Base-by-base conservation (phyloP, 1,284 basidiomycete species). In the Inonotus hispidus region DNA sequence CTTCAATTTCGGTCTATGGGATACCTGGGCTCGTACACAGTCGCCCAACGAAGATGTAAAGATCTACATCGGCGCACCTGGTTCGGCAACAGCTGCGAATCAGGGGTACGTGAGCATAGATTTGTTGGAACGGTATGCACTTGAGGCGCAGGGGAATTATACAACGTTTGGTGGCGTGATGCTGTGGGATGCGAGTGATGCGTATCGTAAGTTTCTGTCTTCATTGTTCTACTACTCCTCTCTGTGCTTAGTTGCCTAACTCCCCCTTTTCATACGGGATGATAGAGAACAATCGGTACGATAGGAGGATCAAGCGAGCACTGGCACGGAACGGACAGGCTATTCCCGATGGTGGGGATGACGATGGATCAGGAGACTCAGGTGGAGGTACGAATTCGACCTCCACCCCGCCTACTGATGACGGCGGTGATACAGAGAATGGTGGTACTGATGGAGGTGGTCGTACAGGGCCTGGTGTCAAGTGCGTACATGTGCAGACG, bases 21-120 rank as follows among this genome's bases (percentile, higher is more conserved):
- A 68, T 46, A 55, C 61, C 21, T 68, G 66, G 66, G 66, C 66
- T 13, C 62, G 64, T 13, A 67, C 64, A 11, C 62, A 63, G 4
- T 67, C 68, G 11, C 64, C 66, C 16, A 69, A 69, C 59, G 62
- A 62, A 38, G 65, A 68, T 52, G 65, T 68, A 21, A 69, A 68
- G 62, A 60, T 69, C 19, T 68, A 63, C 63, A 64, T 69, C 29
- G 68, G 68, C 38, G 68, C 66, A n/a, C 67, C 68, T 21, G 68
- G 62, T 3, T 66, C 64, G 1, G 56, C 59, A 2, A 65, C 63
- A 5, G 65, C 66, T n/a, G 67, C 68, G 13, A 62, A 63, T 3
- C 57, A 62, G 13, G 68, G 68, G 3, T 67, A 65, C 56, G 66
- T 66, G 23, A 35, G 50, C 19, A 54, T 61, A n/a, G 58, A 32